Conservation (phyloP, 768 basidiomycete species). For the Rhodotorula toruloides region DNA sequence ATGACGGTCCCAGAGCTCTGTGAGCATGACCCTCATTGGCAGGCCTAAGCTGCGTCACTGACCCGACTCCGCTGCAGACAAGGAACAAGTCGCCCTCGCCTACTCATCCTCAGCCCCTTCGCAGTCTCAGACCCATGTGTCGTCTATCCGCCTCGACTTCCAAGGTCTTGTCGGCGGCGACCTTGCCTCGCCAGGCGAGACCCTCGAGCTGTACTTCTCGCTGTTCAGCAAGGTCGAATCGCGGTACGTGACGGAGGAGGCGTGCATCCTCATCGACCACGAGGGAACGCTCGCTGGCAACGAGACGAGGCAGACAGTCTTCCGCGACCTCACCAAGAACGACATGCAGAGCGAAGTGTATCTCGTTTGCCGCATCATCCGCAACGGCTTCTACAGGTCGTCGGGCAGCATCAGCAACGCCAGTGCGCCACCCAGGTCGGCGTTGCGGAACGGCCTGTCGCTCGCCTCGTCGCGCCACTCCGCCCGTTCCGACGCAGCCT, state of each 20-base stretch:
- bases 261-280: constrained; percentile 80
- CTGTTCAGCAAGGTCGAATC: constrained; percentile 74
- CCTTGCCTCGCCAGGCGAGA: constrained; percentile 83
- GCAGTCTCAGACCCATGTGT: constrained; percentile 83
- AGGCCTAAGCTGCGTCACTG: neutral
- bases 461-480: neutral
- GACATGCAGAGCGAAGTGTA: constrained; percentile 82
- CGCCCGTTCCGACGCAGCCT: constrained; percentile 5
- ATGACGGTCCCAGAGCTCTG: constrained; percentile 21
- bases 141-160: constrained; percentile 82
- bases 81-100: constrained; percentile 67
- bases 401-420: neutral
- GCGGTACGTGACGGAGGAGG: constrained; percentile 90
- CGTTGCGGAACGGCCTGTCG: neutral
- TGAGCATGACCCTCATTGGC: neutral
- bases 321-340: constrained; percentile 76
- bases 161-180: constrained; percentile 89
- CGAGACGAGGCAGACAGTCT: constrained; percentile 71
- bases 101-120: constrained; percentile 50
- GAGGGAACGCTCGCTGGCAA: constrained; percentile 57
- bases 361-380: constrained; percentile 82
- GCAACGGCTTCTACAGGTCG: constrained; percentile 68
- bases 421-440: neutral
- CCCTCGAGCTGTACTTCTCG: constrained; percentile 87
- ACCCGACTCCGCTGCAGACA: constrained; percentile 50